Evolutionary conservation across 352 stramenopile genomes (phyloP).

Genomic region (Hyaloperonospora arabidopsidis): DNA sequence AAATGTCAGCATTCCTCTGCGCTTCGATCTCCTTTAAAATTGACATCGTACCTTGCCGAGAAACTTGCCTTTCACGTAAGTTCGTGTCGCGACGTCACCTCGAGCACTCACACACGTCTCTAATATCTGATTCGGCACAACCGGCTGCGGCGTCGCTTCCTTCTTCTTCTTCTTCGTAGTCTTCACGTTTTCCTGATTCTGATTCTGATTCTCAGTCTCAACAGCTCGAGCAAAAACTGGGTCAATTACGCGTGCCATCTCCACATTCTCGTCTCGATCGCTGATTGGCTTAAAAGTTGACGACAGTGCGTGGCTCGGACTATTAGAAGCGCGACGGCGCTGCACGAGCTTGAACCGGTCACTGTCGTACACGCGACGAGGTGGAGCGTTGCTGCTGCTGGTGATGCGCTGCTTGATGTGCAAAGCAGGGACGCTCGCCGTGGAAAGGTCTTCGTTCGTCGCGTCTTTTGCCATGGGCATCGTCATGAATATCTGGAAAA

Average conservation of each 20-base stretch:
- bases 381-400: constrained; percentile 15
- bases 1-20: too few species aligned
- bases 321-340: constrained; percentile 20
- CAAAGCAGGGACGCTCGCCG: background rate
- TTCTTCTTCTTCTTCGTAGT: constrained; percentile 25
- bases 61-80: constrained; percentile 89
- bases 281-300: background rate
- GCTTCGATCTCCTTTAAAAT: too few species aligned
- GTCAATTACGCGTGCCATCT: constrained; percentile 8
- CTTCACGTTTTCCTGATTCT: background rate
- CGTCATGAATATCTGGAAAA: too few species aligned
- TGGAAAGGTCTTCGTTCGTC: background rate
- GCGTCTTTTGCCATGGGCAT: background rate
- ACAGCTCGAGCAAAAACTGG: background rate
- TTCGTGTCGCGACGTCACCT: constrained; percentile 50
- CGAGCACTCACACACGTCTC: constrained; percentile 50
- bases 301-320: constrained; percentile 3
- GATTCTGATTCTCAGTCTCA: too few species aligned
- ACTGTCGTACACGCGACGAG: constrained; percentile 25
- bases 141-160: constrained; percentile 28
- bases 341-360: constrained; percentile 34
- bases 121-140: constrained; percentile 56
- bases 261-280: constrained; percentile 16
- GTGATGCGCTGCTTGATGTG: constrained; percentile 9
- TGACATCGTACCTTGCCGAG: constrained; percentile 82